phyloP scores from a whole-genome alignment of 2,329 filamentous ascomycete species.

The Blumeria graminis region DNA sequence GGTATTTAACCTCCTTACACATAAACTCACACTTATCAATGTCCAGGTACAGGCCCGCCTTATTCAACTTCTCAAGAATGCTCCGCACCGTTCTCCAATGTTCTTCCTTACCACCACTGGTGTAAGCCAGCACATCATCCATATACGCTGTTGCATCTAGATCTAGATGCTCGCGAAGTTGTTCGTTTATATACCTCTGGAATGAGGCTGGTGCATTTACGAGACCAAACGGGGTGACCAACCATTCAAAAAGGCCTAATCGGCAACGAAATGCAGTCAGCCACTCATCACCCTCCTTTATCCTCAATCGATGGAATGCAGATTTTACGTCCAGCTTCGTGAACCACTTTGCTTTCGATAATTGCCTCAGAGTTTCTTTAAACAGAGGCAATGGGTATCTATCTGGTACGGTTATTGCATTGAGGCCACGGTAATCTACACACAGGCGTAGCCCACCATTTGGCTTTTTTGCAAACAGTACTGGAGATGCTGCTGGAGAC shows the following conservation, averaged over 20 bases:
- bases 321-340: too few relatives aligned
- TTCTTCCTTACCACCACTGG: neutral
- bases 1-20: neutral
- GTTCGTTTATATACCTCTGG: neutral
- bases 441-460: neutral
- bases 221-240: too few relatives aligned
- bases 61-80: too few relatives aligned
- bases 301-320: too few relatives aligned
- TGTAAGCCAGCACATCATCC: too few relatives aligned
- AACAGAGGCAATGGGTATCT: neutral
- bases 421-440: neutral
- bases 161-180: neutral
- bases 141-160: too few relatives aligned
- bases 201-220: too few relatives aligned
- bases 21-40: too few relatives aligned
- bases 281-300: too few relatives aligned
- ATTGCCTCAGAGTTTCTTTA: neutral
- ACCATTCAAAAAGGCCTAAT: too few relatives aligned
- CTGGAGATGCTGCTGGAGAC: neutral
- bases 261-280: too few relatives aligned
- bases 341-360: neutral
- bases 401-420: neutral
- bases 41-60: too few relatives aligned
- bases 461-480: neutral
- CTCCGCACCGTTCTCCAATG: neutral